Evolutionary conservation across 768 basidiomycete species (phyloP).

Genomic region (Cantharellus anzutake): DNA sequence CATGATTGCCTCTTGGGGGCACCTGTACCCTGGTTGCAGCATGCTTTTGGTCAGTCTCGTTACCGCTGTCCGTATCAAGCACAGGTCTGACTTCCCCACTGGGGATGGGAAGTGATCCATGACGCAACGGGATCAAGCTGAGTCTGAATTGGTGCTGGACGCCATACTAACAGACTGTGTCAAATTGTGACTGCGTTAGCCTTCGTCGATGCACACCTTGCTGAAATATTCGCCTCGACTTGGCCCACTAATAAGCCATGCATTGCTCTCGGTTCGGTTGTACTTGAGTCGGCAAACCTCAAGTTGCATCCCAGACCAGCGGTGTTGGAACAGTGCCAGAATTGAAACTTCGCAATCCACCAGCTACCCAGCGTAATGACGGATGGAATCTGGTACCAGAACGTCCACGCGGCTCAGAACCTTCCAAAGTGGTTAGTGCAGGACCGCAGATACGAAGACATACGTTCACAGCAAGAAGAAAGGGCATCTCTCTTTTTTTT

Average conservation of each 20-base stretch:
- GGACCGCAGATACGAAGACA: not conserved
- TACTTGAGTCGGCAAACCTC: slow-evolving; percentile 48
- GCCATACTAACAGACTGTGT: slow-evolving; percentile 35
- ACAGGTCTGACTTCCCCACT: slow-evolving; percentile 46
- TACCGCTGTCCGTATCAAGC: slow-evolving; percentile 31
- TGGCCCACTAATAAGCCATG: slow-evolving; percentile 73
- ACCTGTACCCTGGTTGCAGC: slow-evolving; percentile 69
- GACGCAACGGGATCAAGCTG: slow-evolving; percentile 71
- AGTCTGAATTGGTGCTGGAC: slow-evolving; percentile 38
- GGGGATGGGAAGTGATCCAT: slow-evolving; percentile 64
- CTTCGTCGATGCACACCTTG: slow-evolving; percentile 40
- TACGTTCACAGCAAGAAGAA: slow-evolving; percentile 59
- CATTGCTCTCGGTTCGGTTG: slow-evolving; percentile 41
- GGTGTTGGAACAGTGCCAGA: slow-evolving; percentile 63
- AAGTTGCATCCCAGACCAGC: slow-evolving; percentile 17
- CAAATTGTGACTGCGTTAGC: too few relatives aligned
- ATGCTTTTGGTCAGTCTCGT: slow-evolving; percentile 66
- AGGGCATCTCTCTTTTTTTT: slow-evolving; percentile 27
- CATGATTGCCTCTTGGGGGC: slow-evolving; percentile 63
- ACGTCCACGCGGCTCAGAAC: slow-evolving; percentile 14
- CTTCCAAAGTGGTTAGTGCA: not conserved
- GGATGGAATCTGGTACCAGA: slow-evolving; percentile 15
- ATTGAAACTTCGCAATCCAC: slow-evolving; percentile 50
- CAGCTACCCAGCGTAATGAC: slow-evolving; percentile 67
- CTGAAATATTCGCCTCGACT: slow-evolving; percentile 73